These are phyloP conservation scores for Coelastrella sp. DNA, from an alignment of 139 green algal genomes.

Conservation along the genomic window DNA sequence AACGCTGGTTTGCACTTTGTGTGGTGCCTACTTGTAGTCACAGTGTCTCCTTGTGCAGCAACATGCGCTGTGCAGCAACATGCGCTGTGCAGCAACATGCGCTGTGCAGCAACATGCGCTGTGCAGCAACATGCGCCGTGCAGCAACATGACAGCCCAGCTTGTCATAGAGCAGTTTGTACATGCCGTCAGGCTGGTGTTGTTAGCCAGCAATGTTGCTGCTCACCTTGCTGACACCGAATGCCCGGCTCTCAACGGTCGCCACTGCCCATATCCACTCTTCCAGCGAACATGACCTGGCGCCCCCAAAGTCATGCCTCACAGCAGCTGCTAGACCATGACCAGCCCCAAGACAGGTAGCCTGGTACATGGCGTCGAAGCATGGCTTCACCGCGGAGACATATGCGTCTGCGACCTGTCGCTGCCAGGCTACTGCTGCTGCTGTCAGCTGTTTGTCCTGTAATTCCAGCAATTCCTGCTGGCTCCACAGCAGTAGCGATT, in stretches of 20 bases:
- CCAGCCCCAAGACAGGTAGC: neutral
- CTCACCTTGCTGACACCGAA: slow-evolving; percentile 51
- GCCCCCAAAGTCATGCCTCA: neutral
- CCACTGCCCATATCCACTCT: slow-evolving; percentile 55
- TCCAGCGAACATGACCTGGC: slow-evolving; percentile 1
- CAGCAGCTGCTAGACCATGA: neutral
- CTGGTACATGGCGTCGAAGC: neutral
- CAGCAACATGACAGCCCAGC: neutral
- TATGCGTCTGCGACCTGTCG: neutral
- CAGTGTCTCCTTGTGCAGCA: no score
- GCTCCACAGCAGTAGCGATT: slow-evolving; percentile 27
- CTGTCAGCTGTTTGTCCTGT: slow-evolving; percentile 12
- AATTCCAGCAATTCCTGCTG: neutral
- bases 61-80: no score
- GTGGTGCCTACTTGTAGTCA: no score
- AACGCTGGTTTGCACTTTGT: no score
- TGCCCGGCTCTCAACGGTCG: slow-evolving; percentile 57
- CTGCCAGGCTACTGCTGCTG: slow-evolving; percentile 40
- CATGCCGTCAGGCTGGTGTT: neutral
- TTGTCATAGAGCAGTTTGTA: neutral
- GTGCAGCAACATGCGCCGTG: neutral
- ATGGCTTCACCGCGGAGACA: neutral
- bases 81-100: no score
- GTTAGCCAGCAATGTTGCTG: no score
- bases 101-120: no score